phyloP scores from a whole-genome alignment of 192 early-diverging fungal genomes.

The Globomyces pollinis-pini region DNA sequence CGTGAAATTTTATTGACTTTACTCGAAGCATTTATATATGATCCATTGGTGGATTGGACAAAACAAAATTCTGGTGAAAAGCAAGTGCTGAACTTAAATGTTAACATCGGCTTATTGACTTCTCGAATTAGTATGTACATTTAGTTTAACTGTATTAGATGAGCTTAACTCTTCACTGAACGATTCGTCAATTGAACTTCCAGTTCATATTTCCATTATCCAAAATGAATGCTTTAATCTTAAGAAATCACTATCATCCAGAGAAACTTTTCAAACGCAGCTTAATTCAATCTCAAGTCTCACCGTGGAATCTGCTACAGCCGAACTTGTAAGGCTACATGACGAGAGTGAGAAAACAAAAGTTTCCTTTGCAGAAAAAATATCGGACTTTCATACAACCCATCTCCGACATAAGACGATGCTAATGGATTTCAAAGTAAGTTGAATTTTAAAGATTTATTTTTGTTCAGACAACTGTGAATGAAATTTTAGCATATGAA shows the following conservation, averaged over 20 bases:
- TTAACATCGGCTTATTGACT: conserved; percentile 31
- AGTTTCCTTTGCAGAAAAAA: too few species aligned
- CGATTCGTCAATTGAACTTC: conserved; percentile 10
- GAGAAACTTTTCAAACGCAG: too few species aligned
- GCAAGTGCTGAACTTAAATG: conserved; percentile 29
- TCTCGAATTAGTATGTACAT: conserved; percentile 30
- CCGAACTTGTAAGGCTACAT: too few species aligned
- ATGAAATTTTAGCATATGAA: too few species aligned
- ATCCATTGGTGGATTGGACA: conserved; percentile 51
- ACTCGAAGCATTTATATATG: conserved; percentile 48
- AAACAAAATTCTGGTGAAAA: conserved; percentile 14
- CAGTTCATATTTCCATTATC: conserved; percentile 4
- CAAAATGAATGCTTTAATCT: not conserved
- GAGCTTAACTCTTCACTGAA: conserved; percentile 1
- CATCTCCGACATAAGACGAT: too few species aligned
- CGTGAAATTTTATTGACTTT: conserved; percentile 39
- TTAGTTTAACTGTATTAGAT: conserved; percentile 6
- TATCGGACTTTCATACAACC: too few species aligned
- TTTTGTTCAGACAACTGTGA: too few species aligned
- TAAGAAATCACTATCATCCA: not conserved
- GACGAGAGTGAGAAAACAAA: too few species aligned
- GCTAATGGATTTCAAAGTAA: too few species aligned
- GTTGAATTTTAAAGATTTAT: too few species aligned
- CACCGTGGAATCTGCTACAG: too few species aligned
- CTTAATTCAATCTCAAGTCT: too few species aligned